Base-by-base conservation (phyloP, 2,329 filamentous ascomycete species). In the Passalora sequoiae region DNA sequence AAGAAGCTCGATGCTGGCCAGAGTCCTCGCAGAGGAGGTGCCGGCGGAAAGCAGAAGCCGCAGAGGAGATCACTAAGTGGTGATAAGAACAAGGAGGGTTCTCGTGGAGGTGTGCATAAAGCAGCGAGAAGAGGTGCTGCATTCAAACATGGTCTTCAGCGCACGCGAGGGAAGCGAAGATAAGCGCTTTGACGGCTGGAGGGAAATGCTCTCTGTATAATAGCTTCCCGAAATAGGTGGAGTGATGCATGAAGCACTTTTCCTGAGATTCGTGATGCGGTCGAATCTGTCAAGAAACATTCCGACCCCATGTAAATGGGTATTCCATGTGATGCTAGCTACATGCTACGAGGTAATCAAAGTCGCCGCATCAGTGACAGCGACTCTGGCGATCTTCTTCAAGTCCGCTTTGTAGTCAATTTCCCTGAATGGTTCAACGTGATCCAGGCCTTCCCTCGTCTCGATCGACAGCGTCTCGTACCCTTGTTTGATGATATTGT, bases 381-480 rank as follows among this genome's bases (percentile, higher is more conserved):
- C 87, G 29, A 81, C 78, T 58, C 89, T 76, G 2, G 87, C 86
- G 66, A 91, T 83, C 69, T 84, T 88, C 75, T 98, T 98, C 64
- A 98, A 67, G 56, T 92, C 70, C 4, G 76, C 77, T 67, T 88
- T 84, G 71, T 89, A 83, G 53, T 95, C 88, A 4, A 29, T 36
- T 20, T 44, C 42, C 10, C 91, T 75, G 64, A 86, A 97, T 61
- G 75, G 79, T 53, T 88, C 86, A 86, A 88, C 94, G 27, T 81
- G 80, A 63, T 91, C 89, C 54, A 94, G 65, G 0, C 86, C 89
- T 61, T 94, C 89, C 58, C 83, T 88, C 0, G 87, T 81, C 66
- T 94, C 86, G 42, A 98, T 94, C 51, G 85, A 91, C 58, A 98
- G 68, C 25, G 89, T 95, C 66, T 97, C 91, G 60, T 97, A 97